Percentiles rank a stretch among this genome's conserved stretches.
phyloP scores from a whole-genome alignment of 768 basidiomycete species.

The Tulasnella calospora region DNA sequence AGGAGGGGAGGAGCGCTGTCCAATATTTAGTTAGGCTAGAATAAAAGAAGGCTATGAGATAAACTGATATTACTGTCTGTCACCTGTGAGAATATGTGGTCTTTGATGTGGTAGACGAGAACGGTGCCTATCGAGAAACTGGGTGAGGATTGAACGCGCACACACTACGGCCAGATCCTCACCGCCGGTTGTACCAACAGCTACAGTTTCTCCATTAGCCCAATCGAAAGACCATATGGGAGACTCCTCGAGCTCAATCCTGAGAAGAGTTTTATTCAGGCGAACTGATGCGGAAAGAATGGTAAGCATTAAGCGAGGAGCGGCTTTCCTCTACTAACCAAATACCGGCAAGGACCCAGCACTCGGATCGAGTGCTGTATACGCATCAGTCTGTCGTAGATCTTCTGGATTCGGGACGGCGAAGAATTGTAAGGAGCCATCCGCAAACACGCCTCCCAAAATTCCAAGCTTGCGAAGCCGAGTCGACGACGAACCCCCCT shows the following conservation, averaged over 20 bases:
- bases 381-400: conserved; percentile 33
- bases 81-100: conserved; percentile 29
- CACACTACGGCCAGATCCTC: background rate
- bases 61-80: background rate
- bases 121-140: conserved; percentile 33
- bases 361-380: conserved; percentile 25
- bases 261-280: conserved; percentile 58
- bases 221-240: conserved; percentile 81
- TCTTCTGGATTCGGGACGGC: conserved; percentile 73
- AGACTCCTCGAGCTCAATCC: conserved; percentile 70
- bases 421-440: conserved; percentile 77
- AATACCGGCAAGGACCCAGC: conserved; percentile 28
- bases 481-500: conserved; percentile 29
- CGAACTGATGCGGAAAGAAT: conserved; percentile 43
- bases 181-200: conserved; percentile 85
- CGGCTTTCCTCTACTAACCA: background rate
- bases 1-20: conserved; percentile 54
- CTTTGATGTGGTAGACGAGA: conserved; percentile 38
- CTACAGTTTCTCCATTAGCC: conserved; percentile 79
- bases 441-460: conserved; percentile 77
- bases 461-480: conserved; percentile 64
- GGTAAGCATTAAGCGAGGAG: background rate
- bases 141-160: background rate
- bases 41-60: background rate
- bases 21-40: conserved; percentile 6